Evolutionary conservation across 106 monocot genomes (phyloP), one percentile per base, ranked within the genome.

Genomic region (Hemerocallis citrina): DNA sequence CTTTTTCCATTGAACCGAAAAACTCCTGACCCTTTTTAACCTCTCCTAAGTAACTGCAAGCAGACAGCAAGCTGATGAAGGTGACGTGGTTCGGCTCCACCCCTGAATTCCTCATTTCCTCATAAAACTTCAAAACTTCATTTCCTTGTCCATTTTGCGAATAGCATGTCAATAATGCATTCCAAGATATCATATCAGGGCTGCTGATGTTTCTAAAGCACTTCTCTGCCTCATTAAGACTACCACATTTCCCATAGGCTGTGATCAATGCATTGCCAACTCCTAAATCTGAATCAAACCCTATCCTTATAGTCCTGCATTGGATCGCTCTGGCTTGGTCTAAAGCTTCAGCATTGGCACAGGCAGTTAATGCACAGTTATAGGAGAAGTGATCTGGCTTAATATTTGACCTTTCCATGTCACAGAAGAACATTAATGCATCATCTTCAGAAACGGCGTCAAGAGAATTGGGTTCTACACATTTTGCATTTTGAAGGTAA

Each of bases 371-470:
- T 36, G 61, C 60, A 56, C 71, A 71, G 17, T 71, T 72, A 34
- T 71, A 72, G n/a, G 77, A 71, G 66, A 71, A 71, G 21, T 72
- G 61, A 32, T 77, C 77, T 0, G 71, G 71, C 46, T 54, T 59
- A 6, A 72, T 29, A 7, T 65, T 43, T 45, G 76, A 76, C 41
- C 20, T 11, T 37, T 70, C 76, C 76, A 76, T 52, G 7, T 59
- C 59, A 55, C 52, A 66, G 33, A 64, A 70, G 28, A 76, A 43
- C 0, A 10, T 45, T 25, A 70, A 33, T 38, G 65, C 43, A 44
- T 57, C 57, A n/a, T 68, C 68, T 14, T 45, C 27, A 15, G 22
- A 27, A 12, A 28, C 35, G 17, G 11, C n/a, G 22, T 27, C 23
- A 7, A 16, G 3, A 30, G 31, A 32, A 59, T 30, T 40, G 7